phyloP scores from a whole-genome alignment of 2,329 filamentous ascomycete species.

The Trichoderma sp. region DNA sequence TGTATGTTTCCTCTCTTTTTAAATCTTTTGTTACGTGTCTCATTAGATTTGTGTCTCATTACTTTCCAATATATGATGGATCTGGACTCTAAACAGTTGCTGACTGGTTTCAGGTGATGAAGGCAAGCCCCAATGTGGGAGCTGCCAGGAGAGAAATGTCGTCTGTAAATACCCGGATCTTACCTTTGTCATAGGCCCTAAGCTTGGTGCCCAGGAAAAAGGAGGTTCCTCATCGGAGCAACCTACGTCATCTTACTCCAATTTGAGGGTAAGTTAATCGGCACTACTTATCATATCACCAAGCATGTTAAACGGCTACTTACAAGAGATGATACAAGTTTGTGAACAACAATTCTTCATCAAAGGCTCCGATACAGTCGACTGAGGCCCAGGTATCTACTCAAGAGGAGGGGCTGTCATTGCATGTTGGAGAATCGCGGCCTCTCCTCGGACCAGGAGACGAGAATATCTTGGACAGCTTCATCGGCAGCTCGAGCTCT shows the following conservation, averaged over 20 bases:
- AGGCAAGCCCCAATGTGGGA: slow-evolving; percentile 23
- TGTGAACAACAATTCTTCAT: neutral
- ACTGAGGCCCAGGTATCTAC: neutral
- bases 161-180: slow-evolving; percentile 20
- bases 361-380: neutral
- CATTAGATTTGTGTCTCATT: neutral
- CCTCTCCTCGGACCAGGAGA: neutral
- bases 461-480: neutral
- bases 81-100: neutral
- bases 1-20: slow-evolving; percentile 13
- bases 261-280: slow-evolving; percentile 17
- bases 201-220: neutral
- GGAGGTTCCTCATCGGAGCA: neutral
- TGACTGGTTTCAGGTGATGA: slow-evolving; percentile 22
- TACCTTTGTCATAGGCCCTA: slow-evolving; percentile 17
- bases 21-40: neutral
- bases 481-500: neutral
- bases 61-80: neutral
- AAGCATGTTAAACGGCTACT: neutral
- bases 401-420: neutral
- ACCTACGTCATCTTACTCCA: neutral
- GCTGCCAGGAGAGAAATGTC: slow-evolving; percentile 20
- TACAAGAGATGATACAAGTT: slow-evolving; percentile 5
- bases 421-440: neutral
- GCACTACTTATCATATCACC: no score